A percentile compares a stretch with the other conserved stretches of the same genome.
Evolutionary conservation across 2,329 filamentous ascomycete species (phyloP).

Genomic region (Microascus cirrosus): DNA sequence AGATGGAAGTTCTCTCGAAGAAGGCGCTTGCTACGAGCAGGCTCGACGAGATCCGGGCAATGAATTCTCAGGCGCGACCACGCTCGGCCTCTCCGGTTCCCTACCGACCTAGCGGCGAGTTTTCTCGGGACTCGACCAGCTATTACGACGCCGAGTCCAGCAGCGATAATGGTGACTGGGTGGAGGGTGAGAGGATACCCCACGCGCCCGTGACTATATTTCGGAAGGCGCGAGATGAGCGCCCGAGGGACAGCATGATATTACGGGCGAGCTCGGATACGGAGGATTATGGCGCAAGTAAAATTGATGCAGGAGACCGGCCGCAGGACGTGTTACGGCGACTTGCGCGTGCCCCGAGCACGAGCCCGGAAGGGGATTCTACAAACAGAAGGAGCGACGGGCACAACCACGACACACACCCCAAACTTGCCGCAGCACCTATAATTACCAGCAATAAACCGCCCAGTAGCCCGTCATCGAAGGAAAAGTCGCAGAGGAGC

Average conservation of each 20-base stretch:
- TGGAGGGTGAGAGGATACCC: slow-evolving; percentile 19
- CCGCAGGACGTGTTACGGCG: background rate
- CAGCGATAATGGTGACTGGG: background rate
- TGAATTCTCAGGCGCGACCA: slow-evolving; percentile 22
- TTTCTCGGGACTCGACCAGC: slow-evolving; percentile 7
- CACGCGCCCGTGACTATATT: slow-evolving; percentile 30
- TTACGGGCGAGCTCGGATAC: background rate
- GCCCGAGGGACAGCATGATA: slow-evolving; percentile 4
- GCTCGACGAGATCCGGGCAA: slow-evolving; percentile 40
- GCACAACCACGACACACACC: background rate
- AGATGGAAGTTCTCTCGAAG: slow-evolving; percentile 31
- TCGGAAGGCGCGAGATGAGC: slow-evolving; percentile 12
- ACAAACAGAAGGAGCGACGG: background rate
- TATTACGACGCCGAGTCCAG: slow-evolving; percentile 13
- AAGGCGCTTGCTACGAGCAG: slow-evolving; percentile 34
- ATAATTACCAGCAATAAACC: background rate
- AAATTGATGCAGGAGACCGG: background rate
- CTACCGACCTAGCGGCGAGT: slow-evolving; percentile 17
- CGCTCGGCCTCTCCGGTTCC: slow-evolving; percentile 29
- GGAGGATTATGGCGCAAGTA: background rate
- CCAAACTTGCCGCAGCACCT: slow-evolving; percentile 8
- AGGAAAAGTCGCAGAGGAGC: background rate
- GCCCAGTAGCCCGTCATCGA: background rate
- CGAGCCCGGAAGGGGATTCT: background rate
- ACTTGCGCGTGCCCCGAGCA: background rate